Percentiles rank a stretch among this genome's conserved stretches.
These are phyloP conservation scores for Exutisphaerella laricina DNA, from an alignment of 2,329 filamentous ascomycete species.

Conservation along the genomic window DNA sequence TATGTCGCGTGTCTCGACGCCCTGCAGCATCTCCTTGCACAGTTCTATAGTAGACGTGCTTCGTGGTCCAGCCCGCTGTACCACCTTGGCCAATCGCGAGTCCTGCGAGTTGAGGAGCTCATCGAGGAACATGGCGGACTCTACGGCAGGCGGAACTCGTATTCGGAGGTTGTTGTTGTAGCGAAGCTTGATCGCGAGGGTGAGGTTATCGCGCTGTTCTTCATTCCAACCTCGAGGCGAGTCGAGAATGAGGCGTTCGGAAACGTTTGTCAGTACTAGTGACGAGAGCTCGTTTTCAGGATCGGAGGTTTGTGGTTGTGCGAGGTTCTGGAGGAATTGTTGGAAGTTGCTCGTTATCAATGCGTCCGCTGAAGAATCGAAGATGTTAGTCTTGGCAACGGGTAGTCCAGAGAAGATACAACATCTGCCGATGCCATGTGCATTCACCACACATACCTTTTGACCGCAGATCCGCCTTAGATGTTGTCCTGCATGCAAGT, in stretches of 20 bases:
- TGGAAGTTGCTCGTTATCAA: constrained; percentile 76
- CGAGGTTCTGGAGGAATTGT: constrained; percentile 70
- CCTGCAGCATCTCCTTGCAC: constrained; percentile 54
- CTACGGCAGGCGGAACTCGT: constrained; percentile 63
- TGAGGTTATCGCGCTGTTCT: constrained; percentile 62
- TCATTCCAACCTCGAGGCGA: constrained; percentile 82
- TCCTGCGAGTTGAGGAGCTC: constrained; percentile 58
- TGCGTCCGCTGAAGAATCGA: constrained; percentile 68
- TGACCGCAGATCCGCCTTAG: constrained; percentile 72
- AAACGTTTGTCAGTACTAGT: constrained; percentile 68
- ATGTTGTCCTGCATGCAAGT: constrained; percentile 79
- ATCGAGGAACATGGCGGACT: constrained; percentile 64
- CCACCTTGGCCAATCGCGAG: constrained; percentile 55
- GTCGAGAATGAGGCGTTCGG: constrained; percentile 82
- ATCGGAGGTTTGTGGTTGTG: constrained; percentile 42
- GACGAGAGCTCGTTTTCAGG: constrained; percentile 62
- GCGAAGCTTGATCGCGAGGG: constrained; percentile 60
- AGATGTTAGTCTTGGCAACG: constrained; percentile 18
- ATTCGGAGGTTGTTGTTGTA: constrained; percentile 58
- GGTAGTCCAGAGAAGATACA: too few species aligned
- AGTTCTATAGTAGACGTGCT: constrained; percentile 72
- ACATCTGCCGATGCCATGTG: constrained; percentile 1
- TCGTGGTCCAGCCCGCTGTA: constrained; percentile 68
- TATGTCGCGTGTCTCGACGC: constrained; percentile 58
- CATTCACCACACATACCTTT: constrained; percentile 74